Evolutionary conservation across 1,284 basidiomycete genomes (phyloP).

Genomic region (Crucibulum cyathiforme): DNA sequence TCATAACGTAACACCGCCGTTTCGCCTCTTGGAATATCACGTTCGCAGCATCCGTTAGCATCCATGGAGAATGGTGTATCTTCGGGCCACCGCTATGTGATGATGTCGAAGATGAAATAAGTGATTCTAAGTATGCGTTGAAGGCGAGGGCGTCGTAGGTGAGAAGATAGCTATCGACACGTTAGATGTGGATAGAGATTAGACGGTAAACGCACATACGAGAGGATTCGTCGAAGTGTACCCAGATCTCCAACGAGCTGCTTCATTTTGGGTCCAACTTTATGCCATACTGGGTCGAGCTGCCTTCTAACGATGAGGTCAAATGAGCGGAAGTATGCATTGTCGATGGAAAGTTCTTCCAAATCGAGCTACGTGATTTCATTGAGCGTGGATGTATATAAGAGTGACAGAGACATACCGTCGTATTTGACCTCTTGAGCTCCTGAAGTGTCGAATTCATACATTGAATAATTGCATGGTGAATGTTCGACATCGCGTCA

Average conservation of each 20-base stretch:
- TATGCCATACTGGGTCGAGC: conserved; percentile 96
- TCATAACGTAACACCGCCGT: conserved; percentile 75
- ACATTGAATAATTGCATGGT: conserved; percentile 92
- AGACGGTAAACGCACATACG: conserved; percentile 51
- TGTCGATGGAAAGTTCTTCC: conserved; percentile 93
- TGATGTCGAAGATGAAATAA: conserved; percentile 78
- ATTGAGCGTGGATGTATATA: not conserved
- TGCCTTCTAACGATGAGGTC: conserved; percentile 89
- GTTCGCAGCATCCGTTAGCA: conserved; percentile 90
- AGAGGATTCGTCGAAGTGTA: conserved; percentile 83
- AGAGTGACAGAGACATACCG: conserved; percentile 52
- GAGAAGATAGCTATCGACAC: conserved; percentile 73
- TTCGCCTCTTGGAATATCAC: conserved; percentile 87
- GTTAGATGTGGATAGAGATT: not conserved
- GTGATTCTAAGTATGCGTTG: conserved; percentile 90
- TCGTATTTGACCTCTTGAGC: conserved; percentile 86
- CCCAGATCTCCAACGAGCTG: conserved; percentile 91
- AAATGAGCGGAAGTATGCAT: conserved; percentile 94
- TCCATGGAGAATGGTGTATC: conserved; percentile 82
- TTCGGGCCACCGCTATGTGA: conserved; percentile 55
- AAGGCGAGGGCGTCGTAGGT: conserved; percentile 93
- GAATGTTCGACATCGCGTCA: conserved; percentile 88
- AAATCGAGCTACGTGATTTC: conserved; percentile 76
- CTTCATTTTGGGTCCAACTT: conserved; percentile 91
- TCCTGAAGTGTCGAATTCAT: conserved; percentile 93